Conservation (phyloP, 1,284 basidiomycete species). For the Retiboletus flavoniger region DNA sequence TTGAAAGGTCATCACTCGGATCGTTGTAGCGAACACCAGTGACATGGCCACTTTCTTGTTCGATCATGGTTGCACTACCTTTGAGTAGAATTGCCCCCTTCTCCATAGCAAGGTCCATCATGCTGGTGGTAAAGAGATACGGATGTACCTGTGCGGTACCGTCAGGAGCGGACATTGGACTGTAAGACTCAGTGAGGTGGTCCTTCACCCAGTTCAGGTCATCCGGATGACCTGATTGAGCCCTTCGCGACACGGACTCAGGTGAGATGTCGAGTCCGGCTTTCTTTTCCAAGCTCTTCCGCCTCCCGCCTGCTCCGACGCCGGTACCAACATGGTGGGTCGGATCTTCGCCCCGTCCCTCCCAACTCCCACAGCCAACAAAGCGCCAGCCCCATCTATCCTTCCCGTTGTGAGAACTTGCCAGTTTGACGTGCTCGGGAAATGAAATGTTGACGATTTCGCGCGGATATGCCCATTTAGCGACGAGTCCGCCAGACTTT, state of each 20-base stretch:
- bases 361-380: constrained; percentile 66
- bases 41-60: constrained; percentile 43
- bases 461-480: constrained; percentile 75
- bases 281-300: constrained; percentile 56
- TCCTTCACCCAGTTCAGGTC: constrained; percentile 65
- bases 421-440: constrained; percentile 74
- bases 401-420: constrained; percentile 68
- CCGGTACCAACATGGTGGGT: constrained; percentile 25
- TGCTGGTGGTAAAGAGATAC: constrained; percentile 73
- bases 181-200: constrained; percentile 57
- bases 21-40: constrained; percentile 53
- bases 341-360: constrained; percentile 49
- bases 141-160: constrained; percentile 83
- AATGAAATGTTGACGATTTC: constrained; percentile 81
- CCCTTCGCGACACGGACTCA: constrained; percentile 16
- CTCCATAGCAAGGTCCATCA: constrained; percentile 67
- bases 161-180: constrained; percentile 54
- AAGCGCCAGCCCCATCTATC: constrained; percentile 83
- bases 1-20: constrained; percentile 31
- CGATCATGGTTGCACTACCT: constrained; percentile 44
- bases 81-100: constrained; percentile 50
- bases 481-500: constrained; percentile 91
- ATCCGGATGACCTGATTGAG: constrained; percentile 48
- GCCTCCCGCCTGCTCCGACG: constrained; percentile 33
- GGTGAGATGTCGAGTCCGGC: constrained; percentile 40